Conservation (phyloP, 176 grass and related monocot species). For the Eragrostis nindensis region DNA sequence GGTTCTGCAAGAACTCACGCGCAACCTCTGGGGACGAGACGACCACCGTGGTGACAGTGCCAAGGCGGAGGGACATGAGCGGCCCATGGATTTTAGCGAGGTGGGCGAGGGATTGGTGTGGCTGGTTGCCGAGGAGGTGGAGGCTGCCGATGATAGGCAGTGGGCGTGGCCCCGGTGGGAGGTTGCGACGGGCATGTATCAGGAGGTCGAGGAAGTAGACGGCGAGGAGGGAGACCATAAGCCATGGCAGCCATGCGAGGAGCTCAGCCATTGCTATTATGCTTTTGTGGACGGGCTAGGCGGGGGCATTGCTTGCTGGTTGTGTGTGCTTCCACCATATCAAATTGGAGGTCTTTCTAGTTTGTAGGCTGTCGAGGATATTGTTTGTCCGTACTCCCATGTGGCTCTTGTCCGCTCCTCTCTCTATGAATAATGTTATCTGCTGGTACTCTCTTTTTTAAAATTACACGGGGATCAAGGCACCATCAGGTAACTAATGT, state of each 20-base stretch:
- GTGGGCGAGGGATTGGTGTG: slow-evolving; percentile 39
- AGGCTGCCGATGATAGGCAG: slow-evolving; percentile 40
- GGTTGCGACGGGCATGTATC: neutral
- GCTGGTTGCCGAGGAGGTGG: slow-evolving; percentile 29
- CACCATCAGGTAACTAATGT: too few relatives aligned
- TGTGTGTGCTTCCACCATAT: too few relatives aligned
- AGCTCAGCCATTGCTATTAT: neutral
- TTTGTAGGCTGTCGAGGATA: too few relatives aligned
- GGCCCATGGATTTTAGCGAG: slow-evolving; percentile 25
- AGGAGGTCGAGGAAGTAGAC: slow-evolving; percentile 18
- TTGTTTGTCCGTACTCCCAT: too few relatives aligned
- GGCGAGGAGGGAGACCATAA: slow-evolving; percentile 1
- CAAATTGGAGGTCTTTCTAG: too few relatives aligned
- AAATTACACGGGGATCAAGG: too few relatives aligned
- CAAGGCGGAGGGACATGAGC: slow-evolving; percentile 47
- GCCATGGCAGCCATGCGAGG: slow-evolving; percentile 13
- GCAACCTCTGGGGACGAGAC: slow-evolving; percentile 11
- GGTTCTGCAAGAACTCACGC: slow-evolving; percentile 43
- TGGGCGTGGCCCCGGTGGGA: slow-evolving; percentile 17
- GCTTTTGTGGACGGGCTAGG: too few relatives aligned
- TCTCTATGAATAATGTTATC: too few relatives aligned
- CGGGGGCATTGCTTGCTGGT: too few relatives aligned
- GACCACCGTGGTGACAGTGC: slow-evolving; percentile 38
- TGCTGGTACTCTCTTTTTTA: too few relatives aligned
- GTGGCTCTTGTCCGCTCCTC: too few relatives aligned